Base-by-base conservation (phyloP, 2,329 filamentous ascomycete genomes). In the Pezicula neosporulosa region DNA sequence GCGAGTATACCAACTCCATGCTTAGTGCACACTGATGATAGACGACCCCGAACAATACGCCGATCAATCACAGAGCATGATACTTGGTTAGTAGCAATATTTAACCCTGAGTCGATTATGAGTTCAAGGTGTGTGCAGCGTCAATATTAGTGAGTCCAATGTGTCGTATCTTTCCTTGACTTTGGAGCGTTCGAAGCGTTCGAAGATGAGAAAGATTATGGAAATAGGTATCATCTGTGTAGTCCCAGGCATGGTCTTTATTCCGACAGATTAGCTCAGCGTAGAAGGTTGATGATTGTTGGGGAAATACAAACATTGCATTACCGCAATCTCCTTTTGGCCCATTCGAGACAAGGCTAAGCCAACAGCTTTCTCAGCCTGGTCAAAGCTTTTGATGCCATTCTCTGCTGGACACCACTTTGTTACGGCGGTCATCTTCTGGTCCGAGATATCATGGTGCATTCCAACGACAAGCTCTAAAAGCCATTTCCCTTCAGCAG, bases 61-160 rank as follows among this genome's bases (percentile, higher is more conserved):
- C 50, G 58, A 49, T 68, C 66, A n/a, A 69, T 55, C 15, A 67
- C 63, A 1, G 63, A 66, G 53, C 63, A 65, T 6, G 63, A 59
- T 1, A 68, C 53, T 48, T 68, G 66, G 51, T 68, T 68, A 6
- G 65, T 64, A 12, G 62, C 58, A 44, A 68, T 67, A 15, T n/a
- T 21, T 43, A 62, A 63, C 24, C 65, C 65, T 4, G 56, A 61
- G 27, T 66, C 50, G 18, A 66, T 35, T n/a, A 68, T 46, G 16
- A 68, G 49, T 48, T 66, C 55, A 3, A 68, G 56, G 45, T 68
- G 65, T 68, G 65, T 12, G 64, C 65, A 7, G 66, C 55, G 47
- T 68, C 65, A n/a, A 58, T 55, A 38, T 67, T 67, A 37, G 65
- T 66, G 6, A 64, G 51, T 10, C 65, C 65, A 13, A 67, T 56